Evolutionary conservation across 1,139 yeast species (phyloP).

Genomic region (Debaryomyces sp.): DNA sequence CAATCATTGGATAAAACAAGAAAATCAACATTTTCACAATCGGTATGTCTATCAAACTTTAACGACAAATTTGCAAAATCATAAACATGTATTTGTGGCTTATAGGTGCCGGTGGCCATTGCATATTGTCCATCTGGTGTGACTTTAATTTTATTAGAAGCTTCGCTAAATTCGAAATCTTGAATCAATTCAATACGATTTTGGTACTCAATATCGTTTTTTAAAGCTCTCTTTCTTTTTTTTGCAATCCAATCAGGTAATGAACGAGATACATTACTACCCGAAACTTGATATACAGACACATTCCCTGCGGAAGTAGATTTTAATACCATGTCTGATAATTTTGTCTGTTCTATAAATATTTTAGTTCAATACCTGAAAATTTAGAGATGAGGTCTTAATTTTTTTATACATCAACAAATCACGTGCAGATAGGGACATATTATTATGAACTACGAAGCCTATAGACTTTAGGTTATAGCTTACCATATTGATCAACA

Average conservation of each 20-base stretch:
- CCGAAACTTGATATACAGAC: slow-evolving; percentile 94
- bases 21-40: slow-evolving; percentile 93
- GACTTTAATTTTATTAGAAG: slow-evolving; percentile 84
- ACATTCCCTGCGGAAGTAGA: slow-evolving; percentile 83
- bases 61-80: slow-evolving; percentile 89
- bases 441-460: not conserved
- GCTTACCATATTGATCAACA: slow-evolving; percentile 30
- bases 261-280: slow-evolving; percentile 87
- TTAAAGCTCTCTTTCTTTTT: slow-evolving; percentile 83
- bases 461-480: not conserved
- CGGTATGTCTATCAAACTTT: slow-evolving; percentile 95
- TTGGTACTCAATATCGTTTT: slow-evolving; percentile 84
- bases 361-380: not conserved
- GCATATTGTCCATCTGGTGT: slow-evolving; percentile 90
- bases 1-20: slow-evolving; percentile 84
- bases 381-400: slow-evolving; percentile 12
- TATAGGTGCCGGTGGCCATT: slow-evolving; percentile 98
- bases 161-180: slow-evolving; percentile 96
- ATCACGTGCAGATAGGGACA: slow-evolving; percentile 5
- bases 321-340: slow-evolving; percentile 61
- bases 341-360: not conserved
- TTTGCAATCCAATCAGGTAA: slow-evolving; percentile 97
- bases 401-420: not conserved
- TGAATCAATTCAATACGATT: slow-evolving; percentile 90
- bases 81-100: slow-evolving; percentile 96